Conservation (phyloP, 345 rosid species). For the Iberis pinnata region DNA sequence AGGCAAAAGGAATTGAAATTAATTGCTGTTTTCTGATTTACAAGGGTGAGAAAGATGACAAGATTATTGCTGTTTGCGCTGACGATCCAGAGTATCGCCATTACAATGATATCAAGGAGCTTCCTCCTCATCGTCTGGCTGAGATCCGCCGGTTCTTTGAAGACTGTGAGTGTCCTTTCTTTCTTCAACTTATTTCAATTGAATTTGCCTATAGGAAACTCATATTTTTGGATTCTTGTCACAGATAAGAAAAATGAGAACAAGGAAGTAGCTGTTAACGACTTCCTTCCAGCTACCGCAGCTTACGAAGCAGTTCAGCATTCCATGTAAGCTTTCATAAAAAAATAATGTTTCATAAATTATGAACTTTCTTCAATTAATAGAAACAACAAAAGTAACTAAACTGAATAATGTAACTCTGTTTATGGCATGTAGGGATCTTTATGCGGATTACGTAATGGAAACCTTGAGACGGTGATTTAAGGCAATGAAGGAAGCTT, state of each 20-base stretch:
- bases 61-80: conserved; percentile 97
- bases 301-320: conserved; percentile 81
- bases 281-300: conserved; percentile 69
- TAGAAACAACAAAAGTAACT: background rate
- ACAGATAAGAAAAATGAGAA: conserved; percentile 98
- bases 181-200: too few species aligned
- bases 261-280: conserved; percentile 97
- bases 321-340: conserved; percentile 58
- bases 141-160: conserved; percentile 99
- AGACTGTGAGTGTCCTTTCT: conserved; percentile 58
- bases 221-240: conserved; percentile 20
- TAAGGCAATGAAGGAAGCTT: conserved; percentile 4
- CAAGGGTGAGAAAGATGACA: conserved; percentile 99
- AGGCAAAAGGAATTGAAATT: background rate
- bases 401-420: background rate
- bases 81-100: conserved; percentile 97
- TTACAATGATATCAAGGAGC: conserved; percentile 80
- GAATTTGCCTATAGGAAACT: background rate
- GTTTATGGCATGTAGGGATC: conserved; percentile 51
- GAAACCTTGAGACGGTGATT: conserved; percentile 65
- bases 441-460: conserved; percentile 75
- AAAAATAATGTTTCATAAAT: background rate
- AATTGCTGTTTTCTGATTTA: background rate
- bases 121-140: conserved; percentile 95
- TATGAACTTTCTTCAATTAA: too few species aligned